Percentiles rank a stretch among this genome's conserved stretches.
phyloP scores from a whole-genome alignment of 768 basidiomycete species.

The Trametes maxima region DNA sequence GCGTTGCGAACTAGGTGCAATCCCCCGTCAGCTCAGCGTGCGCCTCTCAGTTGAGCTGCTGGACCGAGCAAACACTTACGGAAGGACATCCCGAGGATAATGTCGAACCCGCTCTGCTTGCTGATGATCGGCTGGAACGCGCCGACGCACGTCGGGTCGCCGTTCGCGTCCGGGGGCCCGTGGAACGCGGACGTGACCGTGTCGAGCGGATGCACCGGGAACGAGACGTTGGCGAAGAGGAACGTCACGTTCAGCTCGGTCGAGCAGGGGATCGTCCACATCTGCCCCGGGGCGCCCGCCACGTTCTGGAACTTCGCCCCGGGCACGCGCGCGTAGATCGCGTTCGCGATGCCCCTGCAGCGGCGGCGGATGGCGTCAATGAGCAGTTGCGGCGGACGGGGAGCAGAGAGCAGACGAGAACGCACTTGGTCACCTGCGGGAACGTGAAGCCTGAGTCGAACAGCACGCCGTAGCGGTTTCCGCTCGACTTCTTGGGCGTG shows the following conservation, averaged over 20 bases:
- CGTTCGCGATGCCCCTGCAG: constrained; percentile 37
- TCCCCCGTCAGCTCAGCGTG: neutral
- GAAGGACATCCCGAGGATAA: constrained; percentile 42
- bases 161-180: constrained; percentile 28
- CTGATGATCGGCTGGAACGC: constrained; percentile 38
- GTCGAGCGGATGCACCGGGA: constrained; percentile 40
- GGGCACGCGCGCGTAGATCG: constrained; percentile 37
- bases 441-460: constrained; percentile 37
- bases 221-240: constrained; percentile 32
- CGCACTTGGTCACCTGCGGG: constrained; percentile 36
- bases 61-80: constrained; percentile 28
- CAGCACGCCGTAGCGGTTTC: constrained; percentile 32
- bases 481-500: constrained; percentile 40
- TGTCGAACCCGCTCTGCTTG: constrained; percentile 31
- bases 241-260: constrained; percentile 37
- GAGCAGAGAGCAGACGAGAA: neutral
- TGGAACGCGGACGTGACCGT: constrained; percentile 26
- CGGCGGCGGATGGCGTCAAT: neutral
- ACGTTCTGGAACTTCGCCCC: constrained; percentile 32
- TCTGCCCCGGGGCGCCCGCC: constrained; percentile 22
- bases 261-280: constrained; percentile 38
- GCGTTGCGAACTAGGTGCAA: constrained; percentile 37
- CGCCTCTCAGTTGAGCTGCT: neutral
- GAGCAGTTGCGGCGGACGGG: neutral
- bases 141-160: constrained; percentile 36